phyloP scores from a whole-genome alignment of 441 rosid genomes.

The Oxalis stricta region DNA sequence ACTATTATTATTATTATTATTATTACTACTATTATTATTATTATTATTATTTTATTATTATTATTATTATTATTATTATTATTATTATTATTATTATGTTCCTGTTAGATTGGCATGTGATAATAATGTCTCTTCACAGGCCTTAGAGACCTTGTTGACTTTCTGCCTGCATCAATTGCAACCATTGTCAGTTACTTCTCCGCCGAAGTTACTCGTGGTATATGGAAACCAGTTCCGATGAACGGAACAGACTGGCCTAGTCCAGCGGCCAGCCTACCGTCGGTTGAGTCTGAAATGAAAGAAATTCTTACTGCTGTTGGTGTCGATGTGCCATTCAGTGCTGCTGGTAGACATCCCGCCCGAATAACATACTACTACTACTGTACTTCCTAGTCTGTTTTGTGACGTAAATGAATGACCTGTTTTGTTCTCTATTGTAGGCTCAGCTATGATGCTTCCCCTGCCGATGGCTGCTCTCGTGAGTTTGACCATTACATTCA shows the following conservation, averaged over 20 bases:
- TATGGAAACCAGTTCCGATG: constrained; percentile 61
- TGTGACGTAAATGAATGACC: background rate
- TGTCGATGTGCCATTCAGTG: constrained; percentile 25
- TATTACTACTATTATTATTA: no score
- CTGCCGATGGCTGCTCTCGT: constrained; percentile 62
- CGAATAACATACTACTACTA: no score
- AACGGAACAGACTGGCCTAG: constrained; percentile 74
- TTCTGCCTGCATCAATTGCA: constrained; percentile 55
- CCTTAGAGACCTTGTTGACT: constrained; percentile 54
- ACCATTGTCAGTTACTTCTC: constrained; percentile 41
- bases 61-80: no score
- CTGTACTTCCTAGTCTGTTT: no score
- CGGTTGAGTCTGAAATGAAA: constrained; percentile 41
- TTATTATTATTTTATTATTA: no score
- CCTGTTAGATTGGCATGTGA: no score
- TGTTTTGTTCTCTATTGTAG: constrained; percentile 13
- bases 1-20: no score
- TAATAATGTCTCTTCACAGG: constrained; percentile 30
- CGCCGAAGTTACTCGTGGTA: constrained; percentile 54
- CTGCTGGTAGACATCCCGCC: constrained; percentile 21
- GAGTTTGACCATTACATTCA: constrained; percentile 59
- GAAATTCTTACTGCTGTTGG: constrained; percentile 44
- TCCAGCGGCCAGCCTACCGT: constrained; percentile 35
- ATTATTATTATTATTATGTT: no score
- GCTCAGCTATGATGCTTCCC: constrained; percentile 31